Conservation (phyloP, 805 yeast genomes). For the Saturnispora diversa region DNA sequence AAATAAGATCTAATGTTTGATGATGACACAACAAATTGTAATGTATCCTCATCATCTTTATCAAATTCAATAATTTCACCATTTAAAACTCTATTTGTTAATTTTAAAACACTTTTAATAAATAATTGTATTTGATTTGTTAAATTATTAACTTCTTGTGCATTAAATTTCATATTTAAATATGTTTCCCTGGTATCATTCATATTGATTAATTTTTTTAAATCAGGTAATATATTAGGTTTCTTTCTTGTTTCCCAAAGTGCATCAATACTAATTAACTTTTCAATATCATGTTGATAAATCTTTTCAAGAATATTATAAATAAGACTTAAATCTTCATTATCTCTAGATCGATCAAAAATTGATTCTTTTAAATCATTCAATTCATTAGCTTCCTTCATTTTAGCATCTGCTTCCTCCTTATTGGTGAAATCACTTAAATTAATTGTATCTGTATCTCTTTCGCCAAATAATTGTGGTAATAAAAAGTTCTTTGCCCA, state of each 20-base stretch:
- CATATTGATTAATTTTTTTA: not conserved
- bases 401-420: conserved; percentile 55
- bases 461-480: conserved; percentile 57
- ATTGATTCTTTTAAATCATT: conserved; percentile 39
- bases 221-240: conserved; percentile 53
- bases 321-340: conserved; percentile 28
- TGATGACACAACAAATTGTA: conserved; percentile 80
- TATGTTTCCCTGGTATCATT: not conserved
- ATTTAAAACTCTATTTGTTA: conserved; percentile 41
- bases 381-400: conserved; percentile 62
- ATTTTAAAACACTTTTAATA: conserved; percentile 35
- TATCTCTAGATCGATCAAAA: conserved; percentile 12
- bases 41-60: conserved; percentile 89
- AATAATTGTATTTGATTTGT: conserved; percentile 59
- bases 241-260: conserved; percentile 67
- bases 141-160: conserved; percentile 50
- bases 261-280: conserved; percentile 60
- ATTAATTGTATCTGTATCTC: conserved; percentile 28
- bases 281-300: conserved; percentile 68
- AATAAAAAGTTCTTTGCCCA: conserved; percentile 95
- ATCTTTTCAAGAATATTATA: conserved; percentile 48
- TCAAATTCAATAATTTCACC: conserved; percentile 59
- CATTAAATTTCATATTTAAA: conserved; percentile 16
- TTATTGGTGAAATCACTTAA: conserved; percentile 56
- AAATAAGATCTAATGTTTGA: conserved; percentile 68